Evolutionary conservation across 108 stramenopile genomes (phyloP).

Genomic region (Cyclotella atomus): DNA sequence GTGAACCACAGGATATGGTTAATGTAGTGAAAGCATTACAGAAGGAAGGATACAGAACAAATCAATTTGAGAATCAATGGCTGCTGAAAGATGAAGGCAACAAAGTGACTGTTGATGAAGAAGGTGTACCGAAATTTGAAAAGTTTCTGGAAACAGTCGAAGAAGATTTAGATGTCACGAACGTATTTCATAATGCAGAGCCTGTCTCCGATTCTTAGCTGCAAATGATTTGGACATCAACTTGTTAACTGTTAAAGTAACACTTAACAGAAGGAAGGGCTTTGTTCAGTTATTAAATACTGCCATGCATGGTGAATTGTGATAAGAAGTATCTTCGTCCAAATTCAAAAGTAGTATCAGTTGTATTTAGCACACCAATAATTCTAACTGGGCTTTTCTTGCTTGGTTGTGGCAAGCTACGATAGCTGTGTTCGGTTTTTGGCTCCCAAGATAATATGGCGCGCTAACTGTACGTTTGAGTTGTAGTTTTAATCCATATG

Average conservation of each 20-base stretch:
- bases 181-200: conserved; percentile 67
- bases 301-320: too few species aligned
- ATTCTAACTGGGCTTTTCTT: too few species aligned
- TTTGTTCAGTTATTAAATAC: too few species aligned
- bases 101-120: conserved; percentile 46
- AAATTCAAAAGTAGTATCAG: too few species aligned
- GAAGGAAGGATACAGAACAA: conserved; percentile 33
- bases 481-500: too few species aligned
- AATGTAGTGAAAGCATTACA: conserved; percentile 54
- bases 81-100: conserved; percentile 51
- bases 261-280: background rate
- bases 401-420: too few species aligned
- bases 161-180: conserved; percentile 71
- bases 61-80: conserved; percentile 68
- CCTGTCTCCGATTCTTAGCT: background rate
- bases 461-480: too few species aligned
- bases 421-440: too few species aligned
- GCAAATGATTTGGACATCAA: background rate
- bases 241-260: background rate
- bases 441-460: too few species aligned
- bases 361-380: too few species aligned
- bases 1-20: conserved; percentile 58
- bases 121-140: conserved; percentile 52
- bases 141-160: conserved; percentile 65
- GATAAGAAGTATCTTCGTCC: too few species aligned